Conservation (phyloP, 805 yeast species). For the Candida sonorensis region DNA sequence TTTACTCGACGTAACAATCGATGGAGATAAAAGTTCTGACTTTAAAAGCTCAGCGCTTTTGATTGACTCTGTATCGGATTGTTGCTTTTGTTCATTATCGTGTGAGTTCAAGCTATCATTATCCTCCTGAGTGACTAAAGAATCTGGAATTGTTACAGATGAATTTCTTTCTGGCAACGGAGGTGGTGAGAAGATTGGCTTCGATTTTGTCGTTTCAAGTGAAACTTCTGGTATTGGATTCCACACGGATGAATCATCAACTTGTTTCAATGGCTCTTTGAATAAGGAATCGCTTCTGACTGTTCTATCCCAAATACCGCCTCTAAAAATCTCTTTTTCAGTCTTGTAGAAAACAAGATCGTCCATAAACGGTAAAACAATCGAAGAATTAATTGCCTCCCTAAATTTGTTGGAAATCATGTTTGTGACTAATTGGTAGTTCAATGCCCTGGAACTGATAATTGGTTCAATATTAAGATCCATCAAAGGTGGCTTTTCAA, state of each 20-base stretch:
- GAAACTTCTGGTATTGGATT: too few relatives aligned
- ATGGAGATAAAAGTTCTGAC: too few relatives aligned
- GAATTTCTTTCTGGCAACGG: constrained; percentile 4
- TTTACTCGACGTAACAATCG: constrained; percentile 3
- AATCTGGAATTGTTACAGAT: too few relatives aligned
- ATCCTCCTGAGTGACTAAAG: too few relatives aligned
- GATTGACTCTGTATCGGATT: too few relatives aligned
- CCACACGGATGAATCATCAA: too few relatives aligned
- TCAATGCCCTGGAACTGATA: constrained; percentile 77
- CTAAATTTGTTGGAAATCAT: constrained; percentile 71
- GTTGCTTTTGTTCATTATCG: too few relatives aligned
- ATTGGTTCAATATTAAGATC: constrained; percentile 80
- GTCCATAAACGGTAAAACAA: constrained; percentile 87
- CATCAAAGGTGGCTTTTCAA: constrained; percentile 70
- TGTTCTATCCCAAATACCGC: constrained; percentile 81
- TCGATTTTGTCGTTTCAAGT: too few relatives aligned
- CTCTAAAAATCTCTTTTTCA: constrained; percentile 66
- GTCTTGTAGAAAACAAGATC: constrained; percentile 72
- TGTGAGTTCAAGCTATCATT: too few relatives aligned
- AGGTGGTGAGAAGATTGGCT: constrained; percentile 3
- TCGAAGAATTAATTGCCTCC: constrained; percentile 70
- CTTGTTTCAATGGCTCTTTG: too few relatives aligned
- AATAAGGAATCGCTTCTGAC: constrained; percentile 12
- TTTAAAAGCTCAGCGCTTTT: too few relatives aligned
- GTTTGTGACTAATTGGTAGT: constrained; percentile 72